Conservation (phyloP, 75 land plant genomes). For the Sequoiadendron giganteum region DNA sequence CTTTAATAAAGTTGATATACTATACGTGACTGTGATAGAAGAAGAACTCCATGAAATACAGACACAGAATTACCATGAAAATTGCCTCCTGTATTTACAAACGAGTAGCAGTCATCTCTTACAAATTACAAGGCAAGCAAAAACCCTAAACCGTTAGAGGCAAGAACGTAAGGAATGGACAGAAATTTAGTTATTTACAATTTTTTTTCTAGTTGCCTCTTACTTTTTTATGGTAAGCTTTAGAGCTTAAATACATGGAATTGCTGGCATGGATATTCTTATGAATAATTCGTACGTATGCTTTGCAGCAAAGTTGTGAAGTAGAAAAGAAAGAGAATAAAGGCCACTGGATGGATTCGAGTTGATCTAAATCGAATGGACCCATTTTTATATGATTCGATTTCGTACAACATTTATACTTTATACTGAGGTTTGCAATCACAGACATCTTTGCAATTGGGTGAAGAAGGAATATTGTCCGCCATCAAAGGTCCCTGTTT, state of each 20-base stretch:
- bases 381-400: not conserved
- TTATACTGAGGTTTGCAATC: conserved; percentile 3
- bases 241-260: not conserved
- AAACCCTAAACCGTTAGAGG: not conserved
- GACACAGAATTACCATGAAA: not conserved
- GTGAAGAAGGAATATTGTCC: not conserved
- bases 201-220: not conserved
- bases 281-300: not conserved
- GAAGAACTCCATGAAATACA: not conserved
- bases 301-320: not conserved
- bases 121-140: not conserved
- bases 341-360: not conserved
- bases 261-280: not conserved
- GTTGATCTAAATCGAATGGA: not conserved
- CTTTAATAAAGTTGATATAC: not conserved
- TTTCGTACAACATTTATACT: not conserved
- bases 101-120: not conserved
- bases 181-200: not conserved
- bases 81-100: conserved; percentile 5
- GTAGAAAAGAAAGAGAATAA: not conserved
- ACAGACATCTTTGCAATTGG: not conserved
- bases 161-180: not conserved
- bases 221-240: not conserved
- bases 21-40: not conserved
- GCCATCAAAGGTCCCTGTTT: not conserved